phyloP scores from a whole-genome alignment of 352 stramenopile genomes.

The Pythium sp. region DNA sequence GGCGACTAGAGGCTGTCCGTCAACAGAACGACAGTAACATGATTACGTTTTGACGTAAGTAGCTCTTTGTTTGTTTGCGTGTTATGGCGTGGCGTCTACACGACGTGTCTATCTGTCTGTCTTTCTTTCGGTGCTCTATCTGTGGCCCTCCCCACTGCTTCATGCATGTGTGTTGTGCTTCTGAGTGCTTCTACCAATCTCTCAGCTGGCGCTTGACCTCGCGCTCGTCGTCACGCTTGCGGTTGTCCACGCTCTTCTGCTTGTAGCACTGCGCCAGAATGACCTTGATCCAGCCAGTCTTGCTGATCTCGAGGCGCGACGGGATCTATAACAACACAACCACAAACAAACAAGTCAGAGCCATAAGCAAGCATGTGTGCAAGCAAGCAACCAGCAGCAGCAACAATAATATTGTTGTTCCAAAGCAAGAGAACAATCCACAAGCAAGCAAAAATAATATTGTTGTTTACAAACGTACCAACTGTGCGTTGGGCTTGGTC shows the following conservation, averaged over 20 bases:
- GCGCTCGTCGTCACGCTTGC: constrained; percentile 68
- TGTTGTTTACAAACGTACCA: constrained; percentile 34
- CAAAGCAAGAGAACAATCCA: not conserved
- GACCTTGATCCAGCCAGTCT: constrained; percentile 86
- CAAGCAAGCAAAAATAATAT: not conserved
- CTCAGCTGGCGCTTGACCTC: constrained; percentile 73
- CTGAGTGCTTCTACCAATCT: constrained; percentile 45
- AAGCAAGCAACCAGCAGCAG: not conserved
- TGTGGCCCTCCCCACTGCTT: not conserved
- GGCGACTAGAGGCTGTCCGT: too few species aligned
- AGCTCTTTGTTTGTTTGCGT: too few species aligned
- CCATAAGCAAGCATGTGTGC: not conserved
- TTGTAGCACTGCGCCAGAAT: constrained; percentile 72
- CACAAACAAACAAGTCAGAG: not conserved
- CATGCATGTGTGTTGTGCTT: not conserved
- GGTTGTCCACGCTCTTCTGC: constrained; percentile 62
- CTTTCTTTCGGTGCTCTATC: not conserved
- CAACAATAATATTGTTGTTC: not conserved
- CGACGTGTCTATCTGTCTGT: not conserved
- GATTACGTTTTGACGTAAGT: too few species aligned
- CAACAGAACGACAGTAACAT: too few species aligned
- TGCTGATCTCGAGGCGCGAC: constrained; percentile 65
- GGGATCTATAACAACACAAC: constrained; percentile 44
- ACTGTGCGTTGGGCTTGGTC: constrained; percentile 54
- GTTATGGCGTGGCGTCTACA: too few species aligned